Evolutionary conservation across 805 yeast species (phyloP), one percentile per base, ranked within the genome.

Genomic region (Teunomyces panamensis): DNA sequence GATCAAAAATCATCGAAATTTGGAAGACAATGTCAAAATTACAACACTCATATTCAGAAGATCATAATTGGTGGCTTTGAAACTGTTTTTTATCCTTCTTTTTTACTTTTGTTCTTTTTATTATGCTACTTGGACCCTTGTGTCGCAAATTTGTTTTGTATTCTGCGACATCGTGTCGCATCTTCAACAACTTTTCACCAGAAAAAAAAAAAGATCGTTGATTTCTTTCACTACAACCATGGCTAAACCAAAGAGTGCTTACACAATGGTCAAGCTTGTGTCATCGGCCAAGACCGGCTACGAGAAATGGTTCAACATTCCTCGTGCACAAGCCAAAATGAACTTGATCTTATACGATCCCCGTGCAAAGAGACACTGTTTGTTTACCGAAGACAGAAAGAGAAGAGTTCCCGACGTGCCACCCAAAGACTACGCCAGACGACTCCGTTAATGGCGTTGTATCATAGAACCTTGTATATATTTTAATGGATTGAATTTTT

Each of bases 251-350:
- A 88, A 88, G 69, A 77, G 87, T 24, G 83, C 90, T 60, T 83
- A 83, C 56, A 86, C 96, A 3, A 83, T 91, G 62, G 85, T 92
- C 49, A 89, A 89, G 67, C 78, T 92, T 53, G 74, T 91, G 2
- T 92, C 98, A 1, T 78, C 94, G 2, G 98, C 97, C 13, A 81
- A 85, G 57, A 91, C 98, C 0, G 98, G 98, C 1, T 88, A 77
- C 67, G 82, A 83, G 63, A 83, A 95, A 63, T 85, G 90, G 64
- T 80, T 90, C 55, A 74, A 83, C 44, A 80, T 91, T 42, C 94
- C 90, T 43, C 84, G 97, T 73, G 83, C 87, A 46, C 83, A 95
- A 3, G 87, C 88, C 43, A 74, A 81, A 48, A 83, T 92, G 52
- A 83, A 81, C 42, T 94, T 89, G 62, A 85, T 91, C 17, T 53